phyloP scores from a whole-genome alignment of 805 yeast species.

The Ogataea nakhonphanomensis region DNA sequence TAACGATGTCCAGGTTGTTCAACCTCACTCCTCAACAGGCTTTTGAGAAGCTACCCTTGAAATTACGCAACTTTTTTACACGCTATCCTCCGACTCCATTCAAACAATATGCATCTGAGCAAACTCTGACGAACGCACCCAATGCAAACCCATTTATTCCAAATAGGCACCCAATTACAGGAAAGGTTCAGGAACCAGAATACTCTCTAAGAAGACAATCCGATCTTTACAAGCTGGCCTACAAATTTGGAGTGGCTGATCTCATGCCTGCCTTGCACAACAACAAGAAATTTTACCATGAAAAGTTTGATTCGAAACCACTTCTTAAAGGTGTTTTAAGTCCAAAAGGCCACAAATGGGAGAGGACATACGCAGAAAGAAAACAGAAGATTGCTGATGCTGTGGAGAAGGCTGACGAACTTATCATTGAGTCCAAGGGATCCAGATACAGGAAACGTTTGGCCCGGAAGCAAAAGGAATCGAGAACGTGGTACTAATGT shows the following conservation, averaged over 20 bases:
- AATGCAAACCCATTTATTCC: constrained; percentile 85
- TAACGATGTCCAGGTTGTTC: constrained; percentile 22
- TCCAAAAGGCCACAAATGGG: constrained; percentile 82
- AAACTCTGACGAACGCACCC: constrained; percentile 62
- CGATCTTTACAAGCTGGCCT: constrained; percentile 78
- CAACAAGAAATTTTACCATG: constrained; percentile 68
- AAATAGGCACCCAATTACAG: constrained; percentile 78
- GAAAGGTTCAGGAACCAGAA: constrained; percentile 71
- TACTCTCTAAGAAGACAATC: constrained; percentile 80
- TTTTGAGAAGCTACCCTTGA: constrained; percentile 55
- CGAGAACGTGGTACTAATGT: constrained; percentile 36
- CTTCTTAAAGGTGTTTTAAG: constrained; percentile 71
- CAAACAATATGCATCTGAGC: constrained; percentile 57
- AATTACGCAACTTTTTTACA: constrained; percentile 69
- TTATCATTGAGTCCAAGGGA: constrained; percentile 64
- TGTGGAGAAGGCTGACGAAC: constrained; percentile 60
- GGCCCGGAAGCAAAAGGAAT: constrained; percentile 38
- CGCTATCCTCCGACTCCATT: constrained; percentile 85
- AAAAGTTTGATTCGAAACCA: constrained; percentile 66
- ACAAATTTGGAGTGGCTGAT: constrained; percentile 74
- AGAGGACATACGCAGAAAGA: constrained; percentile 60
- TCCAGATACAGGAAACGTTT: constrained; percentile 42
- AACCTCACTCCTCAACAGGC: constrained; percentile 33
- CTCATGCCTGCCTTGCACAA: constrained; percentile 66
- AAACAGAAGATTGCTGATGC: constrained; percentile 63